These are phyloP conservation scores for Periconia digitata DNA, from an alignment of 2,329 filamentous ascomycete species.

Conservation along the genomic window DNA sequence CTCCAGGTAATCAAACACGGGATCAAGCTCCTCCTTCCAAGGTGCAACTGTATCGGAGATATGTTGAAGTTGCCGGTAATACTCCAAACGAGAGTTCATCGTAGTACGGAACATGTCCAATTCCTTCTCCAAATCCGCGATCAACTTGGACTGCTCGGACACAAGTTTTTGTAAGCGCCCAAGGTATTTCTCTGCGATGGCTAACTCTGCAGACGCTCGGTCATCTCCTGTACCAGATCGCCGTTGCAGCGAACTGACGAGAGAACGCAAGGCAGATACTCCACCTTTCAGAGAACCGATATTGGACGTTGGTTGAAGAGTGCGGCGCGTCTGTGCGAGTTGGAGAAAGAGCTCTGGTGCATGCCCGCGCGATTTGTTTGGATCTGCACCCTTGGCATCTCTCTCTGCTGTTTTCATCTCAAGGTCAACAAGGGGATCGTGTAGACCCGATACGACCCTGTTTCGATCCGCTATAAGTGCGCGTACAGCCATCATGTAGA, in stretches of 20 bases:
- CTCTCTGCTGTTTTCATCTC: constrained; percentile 67
- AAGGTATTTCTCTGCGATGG: constrained; percentile 66
- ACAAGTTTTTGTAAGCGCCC: constrained; percentile 58
- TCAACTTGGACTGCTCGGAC: constrained; percentile 55
- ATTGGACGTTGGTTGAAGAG: constrained; percentile 52
- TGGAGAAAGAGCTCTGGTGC: constrained; percentile 66
- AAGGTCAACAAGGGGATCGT: constrained; percentile 72
- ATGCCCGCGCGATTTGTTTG: constrained; percentile 65
- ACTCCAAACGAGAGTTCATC: constrained; percentile 86
- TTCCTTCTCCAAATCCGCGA: constrained; percentile 64
- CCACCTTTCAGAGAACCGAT: constrained; percentile 70
- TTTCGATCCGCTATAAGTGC: constrained; percentile 77
- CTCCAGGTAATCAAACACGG: constrained; percentile 56
- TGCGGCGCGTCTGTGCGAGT: constrained; percentile 52
- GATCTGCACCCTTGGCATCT: constrained; percentile 61
- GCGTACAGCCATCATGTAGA: constrained; percentile 78
- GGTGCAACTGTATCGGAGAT: constrained; percentile 86
- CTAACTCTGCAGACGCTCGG: constrained; percentile 64
- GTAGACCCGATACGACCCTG: constrained; percentile 72
- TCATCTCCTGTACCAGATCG: constrained; percentile 56
- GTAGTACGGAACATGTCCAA: constrained; percentile 72
- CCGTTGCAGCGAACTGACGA: constrained; percentile 62
- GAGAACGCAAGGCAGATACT: constrained; percentile 67
- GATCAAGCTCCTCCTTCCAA: constrained; percentile 65
- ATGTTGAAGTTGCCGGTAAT: constrained; percentile 84